Evolutionary conservation across 2,329 filamentous ascomycete genomes (phyloP).

Genomic region (Penicillium sp.): DNA sequence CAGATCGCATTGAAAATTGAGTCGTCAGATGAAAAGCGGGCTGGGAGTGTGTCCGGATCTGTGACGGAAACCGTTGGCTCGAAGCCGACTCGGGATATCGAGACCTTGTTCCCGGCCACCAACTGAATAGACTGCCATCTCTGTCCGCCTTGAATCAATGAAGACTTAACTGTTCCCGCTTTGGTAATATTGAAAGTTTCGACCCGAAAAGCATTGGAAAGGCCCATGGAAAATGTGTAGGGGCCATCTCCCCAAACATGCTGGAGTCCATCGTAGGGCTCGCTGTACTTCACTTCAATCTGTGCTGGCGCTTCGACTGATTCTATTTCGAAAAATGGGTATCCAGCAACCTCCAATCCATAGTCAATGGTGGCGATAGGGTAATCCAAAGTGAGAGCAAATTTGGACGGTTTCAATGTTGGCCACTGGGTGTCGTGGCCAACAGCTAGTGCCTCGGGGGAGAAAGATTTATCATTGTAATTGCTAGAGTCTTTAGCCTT

Average conservation of each 20-base stretch:
- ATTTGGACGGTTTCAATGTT: not conserved
- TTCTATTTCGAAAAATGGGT: slow-evolving; percentile 14
- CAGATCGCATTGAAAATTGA: slow-evolving; percentile 1
- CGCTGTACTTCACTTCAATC: slow-evolving; percentile 19
- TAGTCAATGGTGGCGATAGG: slow-evolving; percentile 16
- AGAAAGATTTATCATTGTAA: not conserved
- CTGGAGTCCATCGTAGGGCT: slow-evolving; percentile 13
- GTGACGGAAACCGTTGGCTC: not conserved
- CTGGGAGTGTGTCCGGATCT: not conserved
- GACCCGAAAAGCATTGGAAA: slow-evolving; percentile 14
- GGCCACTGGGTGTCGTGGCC: slow-evolving; percentile 1
- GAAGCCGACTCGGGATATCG: not conserved
- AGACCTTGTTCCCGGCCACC: not conserved
- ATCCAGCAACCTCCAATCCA: slow-evolving; percentile 17
- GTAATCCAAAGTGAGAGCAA: not conserved
- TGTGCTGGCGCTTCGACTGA: slow-evolving; percentile 10
- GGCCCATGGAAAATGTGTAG: slow-evolving; percentile 15
- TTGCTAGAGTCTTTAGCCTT: not conserved
- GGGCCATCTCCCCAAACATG: slow-evolving; percentile 15
- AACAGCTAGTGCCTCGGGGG: not conserved
- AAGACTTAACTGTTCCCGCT: slow-evolving; percentile 9
- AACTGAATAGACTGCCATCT: slow-evolving; percentile 17
- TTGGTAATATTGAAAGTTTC: slow-evolving; percentile 20
- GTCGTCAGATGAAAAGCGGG: not conserved
- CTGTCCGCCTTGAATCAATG: slow-evolving; percentile 17